Percentiles rank a stretch among this genome's conserved stretches.
phyloP scores from a whole-genome alignment of 768 basidiomycete genomes.

The Daedalea quercina region DNA sequence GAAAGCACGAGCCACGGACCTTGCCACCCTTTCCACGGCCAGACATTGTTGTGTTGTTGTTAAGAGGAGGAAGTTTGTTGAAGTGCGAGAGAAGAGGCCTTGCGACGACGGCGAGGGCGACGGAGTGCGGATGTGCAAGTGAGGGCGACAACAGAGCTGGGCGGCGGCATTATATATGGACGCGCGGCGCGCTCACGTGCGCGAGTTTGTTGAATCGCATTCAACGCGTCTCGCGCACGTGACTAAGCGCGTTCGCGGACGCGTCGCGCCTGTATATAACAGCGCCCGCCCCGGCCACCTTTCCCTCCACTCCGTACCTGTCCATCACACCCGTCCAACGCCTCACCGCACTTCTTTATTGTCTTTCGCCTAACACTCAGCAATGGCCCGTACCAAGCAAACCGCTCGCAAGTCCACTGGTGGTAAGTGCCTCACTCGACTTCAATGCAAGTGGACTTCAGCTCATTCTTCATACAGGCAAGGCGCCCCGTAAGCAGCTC shows the following conservation, averaged over 20 bases:
- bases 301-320: background rate
- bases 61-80: background rate
- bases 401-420: constrained; percentile 74
- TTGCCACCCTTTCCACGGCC: constrained; percentile 78
- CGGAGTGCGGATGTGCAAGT: background rate
- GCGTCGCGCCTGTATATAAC: constrained; percentile 17
- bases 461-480: constrained; percentile 27
- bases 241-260: constrained; percentile 9
- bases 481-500: constrained; percentile 67
- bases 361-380: constrained; percentile 3
- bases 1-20: constrained; percentile 28
- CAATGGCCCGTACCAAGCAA: constrained; percentile 73
- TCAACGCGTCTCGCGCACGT: constrained; percentile 20
- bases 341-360: background rate
- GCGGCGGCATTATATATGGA: constrained; percentile 17
- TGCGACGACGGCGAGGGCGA: background rate
- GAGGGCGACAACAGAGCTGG: constrained; percentile 4
- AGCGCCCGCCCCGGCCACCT: constrained; percentile 1
- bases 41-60: constrained; percentile 39
- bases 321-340: background rate
- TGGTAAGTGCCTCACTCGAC: constrained; percentile 32
- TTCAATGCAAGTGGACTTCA: no score
- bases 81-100: background rate
- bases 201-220: constrained; percentile 20
- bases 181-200: constrained; percentile 9